Evolutionary conservation across 495 filamentous ascomycete species (phyloP), one percentile per base, ranked within the genome.

Genomic region (Talaromyces thailandensis): DNA sequence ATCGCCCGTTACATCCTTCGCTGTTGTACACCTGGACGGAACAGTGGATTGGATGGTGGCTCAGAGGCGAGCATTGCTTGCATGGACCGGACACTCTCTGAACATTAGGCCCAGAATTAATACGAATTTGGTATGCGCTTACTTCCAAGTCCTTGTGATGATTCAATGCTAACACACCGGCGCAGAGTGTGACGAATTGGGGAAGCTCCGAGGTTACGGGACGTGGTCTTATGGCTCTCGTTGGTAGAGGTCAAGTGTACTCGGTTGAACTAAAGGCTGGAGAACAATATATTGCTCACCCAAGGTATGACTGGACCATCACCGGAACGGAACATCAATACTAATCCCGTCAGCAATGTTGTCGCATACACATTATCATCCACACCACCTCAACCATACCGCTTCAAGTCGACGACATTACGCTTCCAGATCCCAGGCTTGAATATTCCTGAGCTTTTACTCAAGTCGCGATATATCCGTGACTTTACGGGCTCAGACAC

Each of bases 41-140:
- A 90, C 91, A n/a, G 83, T 89, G 62, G 94, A 98, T 76, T 98
- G 95, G 94, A 92, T 93, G 80, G 76, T 98, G 28, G 81, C 89
- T 11, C 93, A 96, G 71, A 80, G 90, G 58, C 85, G 88, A 63
- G 91, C 90, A 8, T 79, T 98, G 61, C 81, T 97, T 11, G 95
- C 94, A 60, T 98, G 94, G 94, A 95, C 92, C n/a, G 94, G 94
- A 28, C 87, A 93, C 70, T 90, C 91, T 2, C 79, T 98, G 25
- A 76, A 82, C 16, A 81, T 94, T 12, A 81, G 81, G 25, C 93
- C 94, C 1, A 86, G 82, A 29, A 76, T 93, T 53, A 92, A 92
- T 63, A 79, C 79, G 31, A 86, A 81, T 63, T 78, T 97, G 76
- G 87, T 88, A 71, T 28, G 76, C 75, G 16, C 16, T 32, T 21